Conservation (phyloP, 75 land plant genomes). For the Cryptomeria japonica region DNA sequence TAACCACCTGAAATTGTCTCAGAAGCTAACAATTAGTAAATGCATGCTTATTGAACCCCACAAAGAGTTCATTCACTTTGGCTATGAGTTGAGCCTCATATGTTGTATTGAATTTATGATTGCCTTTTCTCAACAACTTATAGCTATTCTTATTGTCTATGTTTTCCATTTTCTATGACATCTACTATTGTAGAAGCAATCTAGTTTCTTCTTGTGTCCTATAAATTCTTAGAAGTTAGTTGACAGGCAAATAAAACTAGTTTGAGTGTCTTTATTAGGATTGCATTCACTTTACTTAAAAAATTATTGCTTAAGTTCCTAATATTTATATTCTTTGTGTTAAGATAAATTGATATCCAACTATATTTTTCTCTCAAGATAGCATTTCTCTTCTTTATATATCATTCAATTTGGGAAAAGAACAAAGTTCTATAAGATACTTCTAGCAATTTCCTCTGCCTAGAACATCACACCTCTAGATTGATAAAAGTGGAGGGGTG, state of each 20-base stretch:
- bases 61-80: too few species aligned
- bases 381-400: too few species aligned
- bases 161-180: too few species aligned
- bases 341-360: not conserved
- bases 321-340: not conserved
- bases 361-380: not conserved
- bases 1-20: too few species aligned
- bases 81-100: conserved; percentile 38
- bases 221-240: not conserved
- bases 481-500: not conserved
- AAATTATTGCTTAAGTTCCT: not conserved
- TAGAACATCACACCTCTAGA: not conserved
- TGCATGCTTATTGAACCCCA: too few species aligned
- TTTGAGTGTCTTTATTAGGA: not conserved
- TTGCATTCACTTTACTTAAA: not conserved
- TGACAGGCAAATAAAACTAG: not conserved
- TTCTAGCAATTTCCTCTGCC: not conserved
- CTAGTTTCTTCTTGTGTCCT: not conserved
- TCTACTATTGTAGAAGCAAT: not conserved
- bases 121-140: not conserved
- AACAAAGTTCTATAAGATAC: not conserved
- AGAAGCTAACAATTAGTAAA: too few species aligned
- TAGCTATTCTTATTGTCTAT: too few species aligned
- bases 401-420: not conserved
- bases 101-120: conserved; percentile 25